Conservation (phyloP, 768 basidiomycete genomes). For the Trametes elegans region DNA sequence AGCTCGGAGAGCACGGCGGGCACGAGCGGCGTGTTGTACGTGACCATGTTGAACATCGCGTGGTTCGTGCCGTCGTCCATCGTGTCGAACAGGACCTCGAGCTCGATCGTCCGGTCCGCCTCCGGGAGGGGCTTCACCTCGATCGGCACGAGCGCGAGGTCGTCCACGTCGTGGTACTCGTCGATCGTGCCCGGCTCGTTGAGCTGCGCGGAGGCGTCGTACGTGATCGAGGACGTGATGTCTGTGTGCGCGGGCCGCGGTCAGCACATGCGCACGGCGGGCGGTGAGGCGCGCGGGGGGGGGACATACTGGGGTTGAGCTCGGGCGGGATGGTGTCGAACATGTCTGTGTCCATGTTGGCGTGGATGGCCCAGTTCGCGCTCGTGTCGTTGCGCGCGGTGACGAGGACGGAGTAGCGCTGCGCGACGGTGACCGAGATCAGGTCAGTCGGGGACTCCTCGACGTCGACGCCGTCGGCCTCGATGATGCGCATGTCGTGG, state of each 20-base stretch:
- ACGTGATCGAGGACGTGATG: conserved; percentile 80
- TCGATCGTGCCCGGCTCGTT: conserved; percentile 54
- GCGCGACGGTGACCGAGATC: conserved; percentile 77
- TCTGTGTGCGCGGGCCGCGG: conserved; percentile 52
- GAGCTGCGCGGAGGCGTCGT: conserved; percentile 50
- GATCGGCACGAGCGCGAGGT: conserved; percentile 68
- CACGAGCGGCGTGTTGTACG: conserved; percentile 66
- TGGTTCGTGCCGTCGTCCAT: conserved; percentile 84
- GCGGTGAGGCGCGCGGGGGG: not conserved
- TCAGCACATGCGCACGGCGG: not conserved
- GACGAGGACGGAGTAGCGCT: conserved; percentile 92
- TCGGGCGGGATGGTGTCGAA: conserved; percentile 77
- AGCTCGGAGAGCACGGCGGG: conserved; percentile 77
- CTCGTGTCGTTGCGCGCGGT: conserved; percentile 80
- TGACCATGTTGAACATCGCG: conserved; percentile 68
- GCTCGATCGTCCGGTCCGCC: conserved; percentile 57
- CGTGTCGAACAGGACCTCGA: conserved; percentile 79
- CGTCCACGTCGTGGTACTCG: conserved; percentile 61
- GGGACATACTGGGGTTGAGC: conserved; percentile 67
- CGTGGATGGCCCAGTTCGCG: conserved; percentile 86
- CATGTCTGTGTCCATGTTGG: conserved; percentile 88
- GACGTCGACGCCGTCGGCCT: conserved; percentile 82
- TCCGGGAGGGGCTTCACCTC: conserved; percentile 46
- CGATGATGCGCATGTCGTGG: conserved; percentile 81
- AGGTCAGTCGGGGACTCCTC: conserved; percentile 71